phyloP scores from a whole-genome alignment of 2,329 filamentous ascomycete genomes.

The Pseudocercospora cruenta region DNA sequence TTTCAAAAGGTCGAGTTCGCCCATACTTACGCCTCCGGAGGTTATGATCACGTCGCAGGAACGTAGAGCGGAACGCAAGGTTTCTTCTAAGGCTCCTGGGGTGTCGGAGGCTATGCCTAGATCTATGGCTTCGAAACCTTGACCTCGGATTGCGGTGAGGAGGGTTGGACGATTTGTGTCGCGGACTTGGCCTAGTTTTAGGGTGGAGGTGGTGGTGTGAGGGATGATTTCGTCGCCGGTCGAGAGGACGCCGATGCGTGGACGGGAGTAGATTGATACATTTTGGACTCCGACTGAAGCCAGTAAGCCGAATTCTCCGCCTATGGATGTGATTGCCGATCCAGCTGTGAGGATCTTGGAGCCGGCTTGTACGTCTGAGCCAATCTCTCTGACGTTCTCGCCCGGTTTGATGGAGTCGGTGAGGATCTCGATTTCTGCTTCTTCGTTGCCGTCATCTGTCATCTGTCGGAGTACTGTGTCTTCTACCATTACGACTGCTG shows the following conservation, averaged over 20 bases:
- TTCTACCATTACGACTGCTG: conserved; percentile 95
- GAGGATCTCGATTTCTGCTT: conserved; percentile 84
- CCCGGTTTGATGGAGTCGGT: conserved; percentile 73
- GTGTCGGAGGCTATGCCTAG: conserved; percentile 82
- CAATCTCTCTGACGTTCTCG: conserved; percentile 89
- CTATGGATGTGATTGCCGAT: conserved; percentile 80
- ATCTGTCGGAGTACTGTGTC: conserved; percentile 77
- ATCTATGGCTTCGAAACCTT: conserved; percentile 79
- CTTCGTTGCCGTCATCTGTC: conserved; percentile 80
- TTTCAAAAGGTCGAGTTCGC: conserved; percentile 93
- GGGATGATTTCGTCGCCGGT: conserved; percentile 93
- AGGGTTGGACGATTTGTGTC: conserved; percentile 92
- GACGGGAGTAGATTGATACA: conserved; percentile 74
- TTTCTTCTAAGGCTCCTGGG: conserved; percentile 73
- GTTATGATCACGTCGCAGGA: conserved; percentile 83
- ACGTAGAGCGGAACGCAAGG: conserved; percentile 73
- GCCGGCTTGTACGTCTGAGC: conserved; percentile 78
- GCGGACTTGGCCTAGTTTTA: conserved; percentile 81
- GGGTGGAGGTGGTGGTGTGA: conserved; percentile 61
- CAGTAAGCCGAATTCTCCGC: conserved; percentile 88
- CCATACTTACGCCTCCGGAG: conserved; percentile 95
- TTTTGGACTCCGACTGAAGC: conserved; percentile 77
- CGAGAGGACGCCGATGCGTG: conserved; percentile 82
- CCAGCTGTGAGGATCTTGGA: conserved; percentile 74
- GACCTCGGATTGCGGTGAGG: conserved; percentile 72